phyloP scores from a whole-genome alignment of 179 eudicot species.

The Sideroxylon spinosum region DNA sequence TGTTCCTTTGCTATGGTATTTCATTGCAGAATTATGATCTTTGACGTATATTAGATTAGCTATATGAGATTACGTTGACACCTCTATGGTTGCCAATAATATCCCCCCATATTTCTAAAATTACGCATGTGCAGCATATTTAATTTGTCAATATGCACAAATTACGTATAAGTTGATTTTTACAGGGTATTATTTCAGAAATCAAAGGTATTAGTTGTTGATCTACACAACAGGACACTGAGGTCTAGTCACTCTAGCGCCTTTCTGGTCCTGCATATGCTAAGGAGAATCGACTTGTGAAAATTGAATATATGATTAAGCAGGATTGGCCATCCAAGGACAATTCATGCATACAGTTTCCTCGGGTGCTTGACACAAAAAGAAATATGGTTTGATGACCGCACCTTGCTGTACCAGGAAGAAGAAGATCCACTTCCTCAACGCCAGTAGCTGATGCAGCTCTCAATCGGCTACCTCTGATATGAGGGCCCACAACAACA shows the following conservation, averaged over 20 bases:
- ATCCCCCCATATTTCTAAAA: too few species aligned
- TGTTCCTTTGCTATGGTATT: background rate
- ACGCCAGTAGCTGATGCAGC: slow-evolving; percentile 80
- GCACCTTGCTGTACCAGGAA: slow-evolving; percentile 97
- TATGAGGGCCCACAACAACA: slow-evolving; percentile 78
- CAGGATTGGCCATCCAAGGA: background rate
- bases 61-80: too few species aligned
- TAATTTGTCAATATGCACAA: too few species aligned
- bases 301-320: background rate
- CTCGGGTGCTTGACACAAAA: slow-evolving; percentile 3
- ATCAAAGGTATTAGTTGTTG: too few species aligned
- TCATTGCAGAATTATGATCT: too few species aligned
- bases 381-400: slow-evolving; percentile 2
- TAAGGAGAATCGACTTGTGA: background rate
- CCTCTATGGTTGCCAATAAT: too few species aligned
- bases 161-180: too few species aligned
- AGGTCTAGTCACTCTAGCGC: background rate
- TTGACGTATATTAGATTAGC: too few species aligned
- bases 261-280: too few species aligned
- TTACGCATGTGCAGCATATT: too few species aligned
- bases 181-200: too few species aligned
- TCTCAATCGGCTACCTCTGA: slow-evolving; percentile 80
- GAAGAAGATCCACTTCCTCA: slow-evolving; percentile 97
- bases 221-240: background rate
- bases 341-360: background rate